Percentiles rank a stretch among this genome's conserved stretches.
Evolutionary conservation across 805 yeast genomes (phyloP).

Genomic region (Starmerella gropengiesseri): DNA sequence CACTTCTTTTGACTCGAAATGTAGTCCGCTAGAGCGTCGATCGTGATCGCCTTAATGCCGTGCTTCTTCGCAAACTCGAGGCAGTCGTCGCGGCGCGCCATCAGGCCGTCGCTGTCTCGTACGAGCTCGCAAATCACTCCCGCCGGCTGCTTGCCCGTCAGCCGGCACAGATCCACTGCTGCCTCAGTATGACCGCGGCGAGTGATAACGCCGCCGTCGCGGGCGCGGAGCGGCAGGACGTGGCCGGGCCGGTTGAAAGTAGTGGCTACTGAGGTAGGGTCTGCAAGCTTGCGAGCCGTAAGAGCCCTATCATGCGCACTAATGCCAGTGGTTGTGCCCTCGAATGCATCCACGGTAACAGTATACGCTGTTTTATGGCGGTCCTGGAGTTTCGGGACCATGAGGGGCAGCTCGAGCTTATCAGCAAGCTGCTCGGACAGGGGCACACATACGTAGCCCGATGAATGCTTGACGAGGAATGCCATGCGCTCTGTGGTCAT

Average conservation of each 20-base stretch:
- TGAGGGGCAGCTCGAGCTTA: constrained; percentile 62
- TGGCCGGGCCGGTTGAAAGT: constrained; percentile 92
- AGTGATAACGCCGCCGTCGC: constrained; percentile 62
- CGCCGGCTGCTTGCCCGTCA: constrained; percentile 72
- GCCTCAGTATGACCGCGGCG: constrained; percentile 98
- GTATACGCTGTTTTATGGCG: constrained; percentile 97
- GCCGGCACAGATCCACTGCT: constrained; percentile 71
- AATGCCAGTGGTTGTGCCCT: constrained; percentile 94
- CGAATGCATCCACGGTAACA: constrained; percentile 72
- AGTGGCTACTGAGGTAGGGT: constrained; percentile 40
- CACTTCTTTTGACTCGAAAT: constrained; percentile 24
- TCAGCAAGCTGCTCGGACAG: constrained; percentile 70
- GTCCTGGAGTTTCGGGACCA: constrained; percentile 57
- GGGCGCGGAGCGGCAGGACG: constrained; percentile 83
- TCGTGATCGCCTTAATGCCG: constrained; percentile 61
- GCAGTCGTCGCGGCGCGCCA: constrained; percentile 92
- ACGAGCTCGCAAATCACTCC: constrained; percentile 92
- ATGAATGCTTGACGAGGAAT: constrained; percentile 62
- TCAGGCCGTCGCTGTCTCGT: constrained; percentile 81
- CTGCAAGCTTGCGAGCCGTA: constrained; percentile 65
- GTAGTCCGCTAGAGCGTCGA: constrained; percentile 57
- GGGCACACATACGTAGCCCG: constrained; percentile 90
- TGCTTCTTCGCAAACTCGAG: constrained; percentile 51
- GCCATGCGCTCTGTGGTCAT: constrained; percentile 84
- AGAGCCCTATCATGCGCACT: constrained; percentile 88